Percentiles rank a stretch among this genome's conserved stretches.
phyloP scores from a whole-genome alignment of 2,329 filamentous ascomycete species.

The Epichloe gansuensis region DNA sequence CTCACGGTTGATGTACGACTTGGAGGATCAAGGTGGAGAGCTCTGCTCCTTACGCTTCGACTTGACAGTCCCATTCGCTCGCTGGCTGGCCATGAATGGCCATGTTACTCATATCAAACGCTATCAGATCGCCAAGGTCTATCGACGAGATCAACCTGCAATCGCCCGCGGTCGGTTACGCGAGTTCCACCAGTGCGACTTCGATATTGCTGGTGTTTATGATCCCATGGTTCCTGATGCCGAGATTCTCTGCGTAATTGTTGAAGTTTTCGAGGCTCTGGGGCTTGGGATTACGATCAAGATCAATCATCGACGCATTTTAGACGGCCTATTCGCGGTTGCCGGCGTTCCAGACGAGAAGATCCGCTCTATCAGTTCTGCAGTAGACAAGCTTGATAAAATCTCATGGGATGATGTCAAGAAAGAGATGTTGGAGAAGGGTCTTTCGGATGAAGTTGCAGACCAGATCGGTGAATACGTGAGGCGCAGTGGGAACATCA shows the following conservation, averaged over 20 bases:
- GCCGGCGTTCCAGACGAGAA: conserved; percentile 81
- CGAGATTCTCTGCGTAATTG: conserved; percentile 73
- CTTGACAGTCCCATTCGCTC: conserved; percentile 78
- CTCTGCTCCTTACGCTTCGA: conserved; percentile 66
- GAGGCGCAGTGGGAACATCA: conserved; percentile 55
- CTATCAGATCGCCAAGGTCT: conserved; percentile 89
- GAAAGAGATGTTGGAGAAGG: conserved; percentile 90
- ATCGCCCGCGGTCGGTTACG: conserved; percentile 88
- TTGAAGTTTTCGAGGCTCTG: conserved; percentile 73
- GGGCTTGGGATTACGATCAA: conserved; percentile 74
- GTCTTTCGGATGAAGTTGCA: conserved; percentile 61
- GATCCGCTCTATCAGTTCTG: conserved; percentile 79
- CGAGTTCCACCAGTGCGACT: conserved; percentile 96
- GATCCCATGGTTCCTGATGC: conserved; percentile 89
- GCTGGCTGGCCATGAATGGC: conserved; percentile 87
- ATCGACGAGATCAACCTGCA: conserved; percentile 36
- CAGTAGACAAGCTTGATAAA: conserved; percentile 95
- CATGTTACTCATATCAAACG: conserved; percentile 71
- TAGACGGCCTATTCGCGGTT: conserved; percentile 85
- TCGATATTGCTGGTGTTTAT: conserved; percentile 81
- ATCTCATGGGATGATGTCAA: conserved; percentile 79
- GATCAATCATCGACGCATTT: conserved; percentile 85
- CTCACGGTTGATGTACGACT: conserved; percentile 80
- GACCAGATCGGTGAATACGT: conserved; percentile 83
- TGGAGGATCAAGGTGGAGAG: conserved; percentile 80